Evolutionary conservation across 495 filamentous ascomycete genomes (phyloP), one percentile per base, ranked within the genome.

Genomic region (Penicillium antarcticum): DNA sequence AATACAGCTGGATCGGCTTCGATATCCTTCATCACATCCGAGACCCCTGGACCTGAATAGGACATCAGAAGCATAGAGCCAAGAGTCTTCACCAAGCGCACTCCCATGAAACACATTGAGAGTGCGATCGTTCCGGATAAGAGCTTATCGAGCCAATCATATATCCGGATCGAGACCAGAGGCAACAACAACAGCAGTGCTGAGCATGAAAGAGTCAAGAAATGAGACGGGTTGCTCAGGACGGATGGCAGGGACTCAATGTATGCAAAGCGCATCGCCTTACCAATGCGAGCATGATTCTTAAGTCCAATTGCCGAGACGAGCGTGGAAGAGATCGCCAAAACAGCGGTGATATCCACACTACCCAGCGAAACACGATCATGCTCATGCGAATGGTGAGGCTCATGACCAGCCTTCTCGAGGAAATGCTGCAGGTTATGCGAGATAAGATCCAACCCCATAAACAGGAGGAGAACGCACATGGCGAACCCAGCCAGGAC

Each of bases 401-500:
- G 75, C 48, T 83, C 78, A 49, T 87, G 81, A 26, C 76, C 74
- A 4, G 80, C 75, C 10, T 80, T 74, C 60, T 87, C 84, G 35
- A 97, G 82, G 12, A 91, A 75, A 67, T 98, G 94, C 62, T 95
- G 91, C 13, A 95, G 69, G 53, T 91, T 91, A 60, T 98, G 94
- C 35, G 88, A 92, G 39, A 98, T 86, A 34, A 97, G 80, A 60
- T 98, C 94, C 60, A 98, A 83, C 17, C 92, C 92, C 83, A 96
- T 96, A 67, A 98, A 98, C 24, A 96, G 79, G 8, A 98, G 82
- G 39, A 96, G 86, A 13, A 98, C 85, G 49, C 89, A 91, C 87
- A 97, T 91, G 29, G 91, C 94, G 51, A 98, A 97, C n/a, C 94
- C 94, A 39, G 91, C 91, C 2, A 98, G 77, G 1, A 98, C 92